Evolutionary conservation across 176 grass and related monocot species (phyloP).

Genomic region (Bothriochloa decipiens): DNA sequence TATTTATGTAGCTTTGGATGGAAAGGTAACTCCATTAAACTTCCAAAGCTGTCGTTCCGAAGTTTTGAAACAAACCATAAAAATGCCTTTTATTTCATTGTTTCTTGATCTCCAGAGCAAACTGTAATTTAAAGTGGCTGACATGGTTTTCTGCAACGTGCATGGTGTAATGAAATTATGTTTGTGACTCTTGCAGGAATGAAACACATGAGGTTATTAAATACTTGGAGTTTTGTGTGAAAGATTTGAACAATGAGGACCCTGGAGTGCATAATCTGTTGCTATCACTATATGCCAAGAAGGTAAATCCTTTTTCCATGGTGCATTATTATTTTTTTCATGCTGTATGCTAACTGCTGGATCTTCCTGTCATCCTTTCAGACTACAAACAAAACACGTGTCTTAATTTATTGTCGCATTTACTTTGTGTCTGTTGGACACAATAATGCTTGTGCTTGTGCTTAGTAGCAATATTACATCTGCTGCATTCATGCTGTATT

Average conservation of each 20-base stretch:
- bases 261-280: slow-evolving; percentile 95
- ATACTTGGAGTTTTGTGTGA: slow-evolving; percentile 97
- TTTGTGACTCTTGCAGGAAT: slow-evolving; percentile 65
- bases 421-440: slow-evolving; percentile 40
- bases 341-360: slow-evolving; percentile 59
- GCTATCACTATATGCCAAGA: slow-evolving; percentile 86
- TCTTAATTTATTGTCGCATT: slow-evolving; percentile 27
- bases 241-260: slow-evolving; percentile 82
- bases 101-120: slow-evolving; percentile 2
- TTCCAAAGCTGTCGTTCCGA: not conserved
- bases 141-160: not conserved
- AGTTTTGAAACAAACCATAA: slow-evolving; percentile 26
- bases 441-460: not conserved
- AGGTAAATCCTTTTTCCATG: slow-evolving; percentile 56
- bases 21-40: not conserved
- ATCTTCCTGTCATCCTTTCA: slow-evolving; percentile 16
- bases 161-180: slow-evolving; percentile 43
- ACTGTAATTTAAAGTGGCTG: not conserved
- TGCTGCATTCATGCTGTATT: slow-evolving; percentile 6
- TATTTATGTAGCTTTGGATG: not conserved
- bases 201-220: slow-evolving; percentile 98
- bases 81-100: slow-evolving; percentile 5
- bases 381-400: not conserved
- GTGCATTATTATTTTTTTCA: slow-evolving; percentile 59
- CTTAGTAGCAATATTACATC: slow-evolving; percentile 12